Percentiles rank a stretch among this genome's conserved stretches.
Evolutionary conservation across 2,329 filamentous ascomycete species (phyloP).

Genomic region (Sporothrix dimorphospora): DNA sequence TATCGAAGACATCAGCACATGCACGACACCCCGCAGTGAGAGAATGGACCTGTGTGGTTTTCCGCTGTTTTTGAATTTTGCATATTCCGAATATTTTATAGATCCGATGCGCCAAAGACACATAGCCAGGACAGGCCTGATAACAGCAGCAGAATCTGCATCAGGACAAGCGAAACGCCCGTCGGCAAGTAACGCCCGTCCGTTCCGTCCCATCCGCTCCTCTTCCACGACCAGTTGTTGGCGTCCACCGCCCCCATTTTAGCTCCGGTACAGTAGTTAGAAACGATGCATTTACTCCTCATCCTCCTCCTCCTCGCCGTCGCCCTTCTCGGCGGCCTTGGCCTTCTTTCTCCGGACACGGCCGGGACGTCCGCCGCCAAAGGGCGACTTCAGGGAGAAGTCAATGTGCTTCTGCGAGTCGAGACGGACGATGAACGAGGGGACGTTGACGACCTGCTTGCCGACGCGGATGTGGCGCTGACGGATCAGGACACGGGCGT

Average conservation of each 20-base stretch:
- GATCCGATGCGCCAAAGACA: slow-evolving; percentile 33
- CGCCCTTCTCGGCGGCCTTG: slow-evolving; percentile 87
- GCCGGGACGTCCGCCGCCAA: slow-evolving; percentile 93
- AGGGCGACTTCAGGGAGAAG: slow-evolving; percentile 96
- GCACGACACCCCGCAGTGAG: not conserved
- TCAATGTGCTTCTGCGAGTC: slow-evolving; percentile 99
- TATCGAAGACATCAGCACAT: not conserved
- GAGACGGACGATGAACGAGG: slow-evolving; percentile 98
- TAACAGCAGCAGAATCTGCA: slow-evolving; percentile 16
- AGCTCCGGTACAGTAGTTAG: not conserved
- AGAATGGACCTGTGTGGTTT: not conserved
- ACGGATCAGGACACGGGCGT: slow-evolving; percentile 99
- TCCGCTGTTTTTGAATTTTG: slow-evolving; percentile 28
- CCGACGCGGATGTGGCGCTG: slow-evolving; percentile 99
- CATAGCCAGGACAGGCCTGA: slow-evolving; percentile 25
- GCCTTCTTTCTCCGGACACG: slow-evolving; percentile 99
- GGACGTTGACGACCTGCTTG: slow-evolving; percentile 99
- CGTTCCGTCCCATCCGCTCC: not conserved
- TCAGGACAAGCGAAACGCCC: slow-evolving; percentile 10
- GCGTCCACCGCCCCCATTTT: slow-evolving; percentile 6
- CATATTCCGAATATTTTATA: slow-evolving; percentile 25
- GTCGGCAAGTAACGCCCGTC: slow-evolving; percentile 23
- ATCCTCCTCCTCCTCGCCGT: slow-evolving; percentile 82
- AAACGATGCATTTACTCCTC: slow-evolving; percentile 40
- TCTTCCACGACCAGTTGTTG: not conserved